phyloP scores from a whole-genome alignment of 2,329 filamentous ascomycete genomes.

The Atkinsonella texensis region DNA sequence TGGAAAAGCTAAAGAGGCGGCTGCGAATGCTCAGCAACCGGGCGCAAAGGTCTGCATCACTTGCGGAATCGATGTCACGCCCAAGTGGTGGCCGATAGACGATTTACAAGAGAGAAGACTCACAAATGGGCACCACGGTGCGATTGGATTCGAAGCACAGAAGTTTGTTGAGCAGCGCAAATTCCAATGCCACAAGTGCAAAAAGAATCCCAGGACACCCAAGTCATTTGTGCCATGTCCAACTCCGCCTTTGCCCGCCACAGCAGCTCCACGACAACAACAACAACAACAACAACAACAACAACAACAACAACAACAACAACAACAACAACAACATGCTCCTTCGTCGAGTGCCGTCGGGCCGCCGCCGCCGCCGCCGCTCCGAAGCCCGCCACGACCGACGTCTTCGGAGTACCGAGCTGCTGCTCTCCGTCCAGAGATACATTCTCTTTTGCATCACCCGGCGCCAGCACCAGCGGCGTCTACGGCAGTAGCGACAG shows the following conservation, averaged over 20 bases:
- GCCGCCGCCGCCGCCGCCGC: constrained; percentile 12
- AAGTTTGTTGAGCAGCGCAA: constrained; percentile 47
- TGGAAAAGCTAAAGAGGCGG: constrained; percentile 15
- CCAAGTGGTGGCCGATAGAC: constrained; percentile 58
- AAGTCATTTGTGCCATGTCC: constrained; percentile 14
- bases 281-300: no score
- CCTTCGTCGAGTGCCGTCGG: constrained; percentile 8
- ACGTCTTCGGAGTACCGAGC: constrained; percentile 15
- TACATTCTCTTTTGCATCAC: constrained; percentile 11
- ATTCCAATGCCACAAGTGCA: constrained; percentile 68
- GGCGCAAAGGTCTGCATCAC: constrained; percentile 48
- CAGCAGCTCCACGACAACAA: constrained; percentile 12
- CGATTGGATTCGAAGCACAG: constrained; percentile 41
- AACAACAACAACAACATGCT: no score
- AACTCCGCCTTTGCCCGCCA: constrained; percentile 9
- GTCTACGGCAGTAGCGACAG: background rate
- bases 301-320: no score
- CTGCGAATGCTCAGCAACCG: constrained; percentile 20
- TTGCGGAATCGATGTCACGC: constrained; percentile 58
- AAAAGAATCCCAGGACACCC: constrained; percentile 39
- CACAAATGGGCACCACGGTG: constrained; percentile 38
- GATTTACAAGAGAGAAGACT: constrained; percentile 38
- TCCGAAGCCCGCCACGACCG: constrained; percentile 18
- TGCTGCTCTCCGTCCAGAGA: constrained; percentile 9
- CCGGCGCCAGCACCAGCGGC: background rate